phyloP scores from a whole-genome alignment of 805 yeast genomes.

The Candida ortonii region DNA sequence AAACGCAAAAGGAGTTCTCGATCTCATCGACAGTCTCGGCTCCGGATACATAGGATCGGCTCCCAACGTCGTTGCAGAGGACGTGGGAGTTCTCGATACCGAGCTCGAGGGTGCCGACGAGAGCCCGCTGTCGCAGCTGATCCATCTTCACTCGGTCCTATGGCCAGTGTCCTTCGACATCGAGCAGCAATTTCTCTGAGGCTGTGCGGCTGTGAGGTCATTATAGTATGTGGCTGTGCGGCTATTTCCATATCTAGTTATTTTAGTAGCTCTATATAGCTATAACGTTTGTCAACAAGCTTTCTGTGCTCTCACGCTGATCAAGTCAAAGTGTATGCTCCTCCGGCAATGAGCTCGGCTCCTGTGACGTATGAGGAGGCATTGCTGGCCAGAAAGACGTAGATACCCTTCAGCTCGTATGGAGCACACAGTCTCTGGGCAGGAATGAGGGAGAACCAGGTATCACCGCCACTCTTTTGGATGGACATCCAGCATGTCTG shows the following conservation, averaged over 20 bases:
- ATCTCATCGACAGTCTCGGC: conserved; percentile 9
- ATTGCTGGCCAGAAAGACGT: conserved; percentile 48
- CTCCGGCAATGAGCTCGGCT: conserved; percentile 43
- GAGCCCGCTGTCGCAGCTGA: conserved; percentile 13
- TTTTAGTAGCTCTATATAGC: no score
- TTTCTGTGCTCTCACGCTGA: no score
- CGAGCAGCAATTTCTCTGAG: conserved; percentile 11
- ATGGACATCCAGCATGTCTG: conserved; percentile 36
- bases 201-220: no score
- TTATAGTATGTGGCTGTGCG: no score
- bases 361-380: conserved; percentile 48
- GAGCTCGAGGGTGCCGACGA: conserved; percentile 12
- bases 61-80: background rate
- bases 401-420: conserved; percentile 49
- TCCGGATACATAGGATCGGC: conserved; percentile 6
- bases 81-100: background rate
- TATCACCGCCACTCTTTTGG: conserved; percentile 22
- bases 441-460: conserved; percentile 33
- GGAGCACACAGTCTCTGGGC: conserved; percentile 45
- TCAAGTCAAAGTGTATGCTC: conserved; percentile 38
- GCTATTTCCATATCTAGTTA: no score
- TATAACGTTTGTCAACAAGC: no score
- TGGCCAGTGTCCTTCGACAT: conserved; percentile 20
- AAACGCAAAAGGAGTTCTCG: conserved; percentile 11
- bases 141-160: conserved; percentile 14